Evolutionary conservation across 768 basidiomycete species (phyloP).

Genomic region (Kwoniella heveanensis): DNA sequence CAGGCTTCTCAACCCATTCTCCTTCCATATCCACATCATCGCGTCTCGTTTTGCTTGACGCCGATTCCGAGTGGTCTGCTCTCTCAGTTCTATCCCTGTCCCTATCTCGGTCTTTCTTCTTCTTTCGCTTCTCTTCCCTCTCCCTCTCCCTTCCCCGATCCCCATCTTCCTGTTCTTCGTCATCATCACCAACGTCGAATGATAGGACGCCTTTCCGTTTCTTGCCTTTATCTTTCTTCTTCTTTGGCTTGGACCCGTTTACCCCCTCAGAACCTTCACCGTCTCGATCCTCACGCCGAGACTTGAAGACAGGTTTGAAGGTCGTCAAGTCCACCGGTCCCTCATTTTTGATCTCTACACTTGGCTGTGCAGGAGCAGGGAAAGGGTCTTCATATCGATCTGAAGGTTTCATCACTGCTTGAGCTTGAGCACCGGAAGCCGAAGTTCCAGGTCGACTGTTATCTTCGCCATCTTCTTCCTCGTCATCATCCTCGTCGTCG

Average conservation of each 20-base stretch:
- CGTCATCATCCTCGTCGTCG: constrained; percentile 76
- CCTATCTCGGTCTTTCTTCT: constrained; percentile 59
- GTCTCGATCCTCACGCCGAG: constrained; percentile 20
- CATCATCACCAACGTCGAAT: constrained; percentile 64
- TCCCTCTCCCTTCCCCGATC: constrained; percentile 61
- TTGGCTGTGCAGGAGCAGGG: constrained; percentile 12
- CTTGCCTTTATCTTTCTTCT: constrained; percentile 60
- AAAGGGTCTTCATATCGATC: constrained; percentile 18
- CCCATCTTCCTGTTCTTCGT: constrained; percentile 56
- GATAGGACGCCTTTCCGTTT: constrained; percentile 67
- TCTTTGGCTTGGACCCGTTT: constrained; percentile 55
- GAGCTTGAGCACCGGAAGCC: background rate
- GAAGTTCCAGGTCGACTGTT: constrained; percentile 11
- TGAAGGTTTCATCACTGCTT: constrained; percentile 1
- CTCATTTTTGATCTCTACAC: constrained; percentile 39
- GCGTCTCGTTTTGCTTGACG: background rate
- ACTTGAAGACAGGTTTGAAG: constrained; percentile 87
- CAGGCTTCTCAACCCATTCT: constrained; percentile 50
- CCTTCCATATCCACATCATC: constrained; percentile 28
- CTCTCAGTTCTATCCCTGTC: constrained; percentile 5
- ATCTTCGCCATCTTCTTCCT: constrained; percentile 49
- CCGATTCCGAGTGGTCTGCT: background rate
- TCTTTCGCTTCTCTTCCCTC: constrained; percentile 56
- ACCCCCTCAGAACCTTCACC: constrained; percentile 12
- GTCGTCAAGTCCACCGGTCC: constrained; percentile 64